phyloP scores from a whole-genome alignment of 768 basidiomycete species.

The Kondoa subrosea region DNA sequence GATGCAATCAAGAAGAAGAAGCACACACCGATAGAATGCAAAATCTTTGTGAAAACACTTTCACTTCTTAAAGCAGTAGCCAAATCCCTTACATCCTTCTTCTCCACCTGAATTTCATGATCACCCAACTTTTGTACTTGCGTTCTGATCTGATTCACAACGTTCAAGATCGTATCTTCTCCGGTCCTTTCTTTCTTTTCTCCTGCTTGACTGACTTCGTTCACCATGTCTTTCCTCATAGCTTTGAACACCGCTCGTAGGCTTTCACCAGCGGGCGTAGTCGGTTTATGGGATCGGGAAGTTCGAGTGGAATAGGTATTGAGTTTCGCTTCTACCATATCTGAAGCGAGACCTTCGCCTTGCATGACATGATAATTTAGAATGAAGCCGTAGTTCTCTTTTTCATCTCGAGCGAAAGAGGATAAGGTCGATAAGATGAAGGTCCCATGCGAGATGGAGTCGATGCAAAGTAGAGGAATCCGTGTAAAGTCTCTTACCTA shows the following conservation, averaged over 20 bases:
- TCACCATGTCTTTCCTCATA: slow-evolving; percentile 18
- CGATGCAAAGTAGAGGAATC: slow-evolving; percentile 66
- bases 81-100: neutral
- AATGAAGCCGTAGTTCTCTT: slow-evolving; percentile 75
- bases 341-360: slow-evolving; percentile 49
- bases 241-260: slow-evolving; percentile 17
- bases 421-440: slow-evolving; percentile 89
- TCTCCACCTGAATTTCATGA: neutral
- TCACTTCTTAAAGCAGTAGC: neutral
- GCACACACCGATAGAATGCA: neutral
- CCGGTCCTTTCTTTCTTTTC: neutral
- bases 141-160: neutral
- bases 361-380: slow-evolving; percentile 53
- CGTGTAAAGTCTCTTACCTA: slow-evolving; percentile 82
- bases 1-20: neutral
- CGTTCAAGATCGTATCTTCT: neutral
- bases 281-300: slow-evolving; percentile 1
- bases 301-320: slow-evolving; percentile 78
- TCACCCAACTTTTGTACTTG: neutral
- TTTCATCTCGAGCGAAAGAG: slow-evolving; percentile 70
- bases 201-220: neutral
- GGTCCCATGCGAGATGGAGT: slow-evolving; percentile 54
- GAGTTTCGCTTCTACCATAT: slow-evolving; percentile 33
- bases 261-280: neutral
- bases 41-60: neutral